Percentiles rank a stretch among this genome's conserved stretches.
These are phyloP conservation scores for Citeromyces hawaiiensis DNA, from an alignment of 1,139 yeast species.

Conservation along the genomic window DNA sequence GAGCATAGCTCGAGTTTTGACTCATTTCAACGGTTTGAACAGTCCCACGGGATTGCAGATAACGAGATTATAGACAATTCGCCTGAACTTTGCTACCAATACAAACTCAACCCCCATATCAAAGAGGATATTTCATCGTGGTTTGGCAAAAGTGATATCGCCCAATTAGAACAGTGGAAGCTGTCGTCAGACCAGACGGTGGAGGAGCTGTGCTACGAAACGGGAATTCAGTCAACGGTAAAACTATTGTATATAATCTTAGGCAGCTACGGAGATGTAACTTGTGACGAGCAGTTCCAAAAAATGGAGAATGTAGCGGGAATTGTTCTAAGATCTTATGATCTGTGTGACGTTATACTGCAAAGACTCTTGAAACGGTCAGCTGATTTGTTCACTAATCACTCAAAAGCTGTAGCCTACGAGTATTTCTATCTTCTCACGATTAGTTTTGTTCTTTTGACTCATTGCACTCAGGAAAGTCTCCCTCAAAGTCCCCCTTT, in stretches of 20 bases:
- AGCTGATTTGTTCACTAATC: neutral
- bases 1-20: too few relatives aligned
- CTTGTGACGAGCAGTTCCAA: neutral
- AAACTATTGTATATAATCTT: neutral
- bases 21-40: neutral
- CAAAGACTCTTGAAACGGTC: neutral
- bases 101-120: constrained; percentile 2
- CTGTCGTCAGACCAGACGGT: neutral
- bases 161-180: neutral
- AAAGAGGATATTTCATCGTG: neutral
- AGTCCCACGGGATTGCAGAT: neutral
- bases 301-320: neutral
- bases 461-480: neutral
- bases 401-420: constrained; percentile 10
- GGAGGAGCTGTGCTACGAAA: neutral
- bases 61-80: neutral
- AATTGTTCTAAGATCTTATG: neutral
- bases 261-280: neutral
- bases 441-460: constrained; percentile 17
- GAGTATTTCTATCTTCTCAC: constrained; percentile 34
- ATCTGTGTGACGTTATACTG: constrained; percentile 1
- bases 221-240: neutral
- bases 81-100: neutral
- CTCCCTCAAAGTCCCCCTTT: neutral
- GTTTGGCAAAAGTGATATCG: neutral